Percentiles rank a stretch among this genome's conserved stretches.
These are phyloP conservation scores for Hydnomerulius pinastri DNA, from an alignment of 768 basidiomycete species.

Conservation along the genomic window DNA sequence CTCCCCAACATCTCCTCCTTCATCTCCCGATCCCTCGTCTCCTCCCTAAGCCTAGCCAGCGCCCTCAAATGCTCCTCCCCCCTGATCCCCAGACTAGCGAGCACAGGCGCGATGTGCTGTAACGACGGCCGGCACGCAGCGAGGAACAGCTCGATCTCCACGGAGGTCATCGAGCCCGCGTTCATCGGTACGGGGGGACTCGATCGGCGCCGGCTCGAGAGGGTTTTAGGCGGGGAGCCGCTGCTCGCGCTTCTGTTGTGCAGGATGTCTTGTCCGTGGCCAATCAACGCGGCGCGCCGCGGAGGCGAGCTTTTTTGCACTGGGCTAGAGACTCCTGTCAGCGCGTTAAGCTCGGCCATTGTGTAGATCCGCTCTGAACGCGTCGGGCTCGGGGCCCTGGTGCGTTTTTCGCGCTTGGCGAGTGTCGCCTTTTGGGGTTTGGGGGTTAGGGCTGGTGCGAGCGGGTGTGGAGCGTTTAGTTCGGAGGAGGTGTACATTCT, in stretches of 20 bases:
- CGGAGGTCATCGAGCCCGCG: slow-evolving; percentile 38
- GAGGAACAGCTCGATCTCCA: slow-evolving; percentile 60
- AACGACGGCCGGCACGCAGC: slow-evolving; percentile 66
- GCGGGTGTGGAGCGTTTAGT: slow-evolving; percentile 10
- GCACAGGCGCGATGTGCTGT: slow-evolving; percentile 57
- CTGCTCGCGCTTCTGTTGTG: slow-evolving; percentile 18
- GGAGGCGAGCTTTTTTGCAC: slow-evolving; percentile 28
- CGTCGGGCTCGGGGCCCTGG: slow-evolving; percentile 27
- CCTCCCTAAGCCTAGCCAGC: slow-evolving; percentile 59
- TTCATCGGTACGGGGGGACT: slow-evolving; percentile 11
- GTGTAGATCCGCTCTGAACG: slow-evolving; percentile 37
- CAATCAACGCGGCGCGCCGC: slow-evolving; percentile 11
- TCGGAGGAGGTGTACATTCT: slow-evolving; percentile 23
- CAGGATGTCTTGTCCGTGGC: slow-evolving; percentile 12
- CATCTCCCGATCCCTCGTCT: slow-evolving; percentile 68
- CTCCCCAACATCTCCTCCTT: slow-evolving; percentile 67
- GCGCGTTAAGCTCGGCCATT: slow-evolving; percentile 34
- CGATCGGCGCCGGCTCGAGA: slow-evolving; percentile 8
- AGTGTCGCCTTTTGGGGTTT: slow-evolving; percentile 21
- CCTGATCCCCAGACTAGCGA: slow-evolving; percentile 60
- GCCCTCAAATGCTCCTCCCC: slow-evolving; percentile 64
- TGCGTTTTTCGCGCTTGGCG: slow-evolving; percentile 20
- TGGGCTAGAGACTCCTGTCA: too few relatives aligned
- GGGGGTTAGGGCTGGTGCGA: too few relatives aligned
- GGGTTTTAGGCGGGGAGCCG: slow-evolving; percentile 22